These are phyloP conservation scores for Musa beccarii DNA, from an alignment of 176 grass and related monocot species.

Conservation along the genomic window DNA sequence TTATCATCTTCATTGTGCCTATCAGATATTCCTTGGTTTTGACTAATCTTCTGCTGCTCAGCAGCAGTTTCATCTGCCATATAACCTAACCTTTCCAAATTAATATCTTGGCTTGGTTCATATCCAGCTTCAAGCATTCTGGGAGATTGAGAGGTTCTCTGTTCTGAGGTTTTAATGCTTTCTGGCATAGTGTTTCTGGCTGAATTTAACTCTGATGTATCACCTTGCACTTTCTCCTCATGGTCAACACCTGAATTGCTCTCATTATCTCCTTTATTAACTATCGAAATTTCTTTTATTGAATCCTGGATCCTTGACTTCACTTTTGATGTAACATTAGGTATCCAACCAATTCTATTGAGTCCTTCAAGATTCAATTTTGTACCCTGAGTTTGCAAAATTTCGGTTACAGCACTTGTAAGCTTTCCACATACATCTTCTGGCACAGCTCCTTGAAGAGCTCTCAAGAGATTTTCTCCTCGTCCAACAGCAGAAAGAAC, in stretches of 20 bases:
- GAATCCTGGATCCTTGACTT: slow-evolving; percentile 45
- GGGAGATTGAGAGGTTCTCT: slow-evolving; percentile 34
- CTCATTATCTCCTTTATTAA: slow-evolving; percentile 26
- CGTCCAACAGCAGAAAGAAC: slow-evolving; percentile 69
- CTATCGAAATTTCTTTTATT: slow-evolving; percentile 29
- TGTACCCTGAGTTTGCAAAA: slow-evolving; percentile 54
- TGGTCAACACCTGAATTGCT: slow-evolving; percentile 21
- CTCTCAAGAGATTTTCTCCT: slow-evolving; percentile 81
- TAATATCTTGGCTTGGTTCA: slow-evolving; percentile 30
- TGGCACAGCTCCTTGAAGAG: slow-evolving; percentile 91
- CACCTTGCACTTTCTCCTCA: slow-evolving; percentile 29
- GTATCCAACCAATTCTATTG: slow-evolving; percentile 36
- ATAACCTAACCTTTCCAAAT: slow-evolving; percentile 31
- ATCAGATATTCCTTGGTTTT: slow-evolving; percentile 19
- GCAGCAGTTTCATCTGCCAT: slow-evolving; percentile 27
- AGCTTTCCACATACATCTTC: slow-evolving; percentile 93
- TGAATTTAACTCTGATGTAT: slow-evolving; percentile 28
- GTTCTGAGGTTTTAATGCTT: slow-evolving; percentile 22
- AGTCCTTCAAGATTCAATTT: slow-evolving; percentile 58
- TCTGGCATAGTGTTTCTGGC: slow-evolving; percentile 28
- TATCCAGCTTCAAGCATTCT: slow-evolving; percentile 29
- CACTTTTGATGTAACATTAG: slow-evolving; percentile 29
- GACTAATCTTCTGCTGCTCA: slow-evolving; percentile 21
- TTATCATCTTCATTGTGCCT: slow-evolving; percentile 42
- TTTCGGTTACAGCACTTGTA: slow-evolving; percentile 50